A percentile compares a stretch with the other conserved stretches of the same genome.
Conservation (phyloP, 2,329 filamentous ascomycete genomes). For the Trichoderma brevicompactum region DNA sequence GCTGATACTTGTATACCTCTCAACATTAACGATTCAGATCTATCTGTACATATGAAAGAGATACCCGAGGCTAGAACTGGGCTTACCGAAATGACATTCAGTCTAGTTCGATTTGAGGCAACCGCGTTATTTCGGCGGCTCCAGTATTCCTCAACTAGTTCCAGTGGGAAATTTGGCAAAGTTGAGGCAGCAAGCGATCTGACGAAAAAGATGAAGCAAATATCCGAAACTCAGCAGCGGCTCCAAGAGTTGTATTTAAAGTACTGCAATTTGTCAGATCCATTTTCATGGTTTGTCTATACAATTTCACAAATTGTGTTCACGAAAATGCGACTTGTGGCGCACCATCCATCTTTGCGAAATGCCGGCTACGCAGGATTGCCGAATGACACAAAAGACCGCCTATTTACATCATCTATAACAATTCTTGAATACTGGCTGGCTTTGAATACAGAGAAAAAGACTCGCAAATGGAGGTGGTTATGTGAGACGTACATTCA, state of each 20-base stretch:
- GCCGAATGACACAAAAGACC: background rate
- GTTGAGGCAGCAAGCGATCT: background rate
- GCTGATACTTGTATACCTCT: conserved; percentile 5
- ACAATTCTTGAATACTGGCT: background rate
- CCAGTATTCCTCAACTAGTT: background rate
- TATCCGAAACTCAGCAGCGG: background rate
- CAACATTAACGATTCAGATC: conserved; percentile 5
- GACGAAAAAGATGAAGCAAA: background rate
- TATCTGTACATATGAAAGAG: background rate
- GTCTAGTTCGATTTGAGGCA: background rate
- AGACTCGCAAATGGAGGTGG: background rate
- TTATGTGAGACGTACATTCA: background rate
- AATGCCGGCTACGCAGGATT: background rate
- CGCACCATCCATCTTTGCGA: conserved; percentile 10
- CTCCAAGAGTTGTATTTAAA: background rate
- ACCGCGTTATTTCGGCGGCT: background rate
- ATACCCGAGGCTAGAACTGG: background rate
- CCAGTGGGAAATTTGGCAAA: background rate
- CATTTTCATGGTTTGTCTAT: background rate
- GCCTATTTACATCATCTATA: background rate
- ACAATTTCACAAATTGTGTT: conserved; percentile 7
- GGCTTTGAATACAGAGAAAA: background rate
- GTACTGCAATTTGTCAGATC: background rate
- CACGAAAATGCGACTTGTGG: conserved; percentile 12
- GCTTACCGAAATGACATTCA: background rate